Evolutionary conservation across 2,329 filamentous ascomycete species (phyloP).

Genomic region (Fusarium mundagurra): DNA sequence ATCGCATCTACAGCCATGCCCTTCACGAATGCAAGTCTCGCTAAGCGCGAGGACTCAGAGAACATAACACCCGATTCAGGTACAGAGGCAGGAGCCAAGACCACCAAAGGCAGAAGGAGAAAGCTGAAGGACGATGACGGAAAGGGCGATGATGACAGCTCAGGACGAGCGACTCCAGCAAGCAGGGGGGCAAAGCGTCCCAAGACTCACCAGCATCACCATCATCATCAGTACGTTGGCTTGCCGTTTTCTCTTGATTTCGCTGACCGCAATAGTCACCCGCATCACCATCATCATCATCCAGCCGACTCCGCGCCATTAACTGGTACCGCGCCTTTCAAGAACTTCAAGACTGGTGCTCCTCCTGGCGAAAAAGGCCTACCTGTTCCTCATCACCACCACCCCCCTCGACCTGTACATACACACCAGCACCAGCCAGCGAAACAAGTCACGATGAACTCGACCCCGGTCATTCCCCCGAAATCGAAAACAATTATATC

Average conservation of each 20-base stretch:
- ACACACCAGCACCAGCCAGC: constrained; percentile 34
- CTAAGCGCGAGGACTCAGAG: constrained; percentile 64
- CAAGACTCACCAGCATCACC: constrained; percentile 74
- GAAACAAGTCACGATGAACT: constrained; percentile 38
- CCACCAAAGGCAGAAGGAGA: constrained; percentile 67
- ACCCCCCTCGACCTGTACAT: constrained; percentile 50
- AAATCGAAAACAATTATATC: constrained; percentile 74
- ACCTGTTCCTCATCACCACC: constrained; percentile 59
- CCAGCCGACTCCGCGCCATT: constrained; percentile 58
- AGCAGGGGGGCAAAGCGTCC: constrained; percentile 69
- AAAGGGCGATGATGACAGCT: constrained; percentile 72
- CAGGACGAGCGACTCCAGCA: constrained; percentile 69
- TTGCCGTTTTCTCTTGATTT: background rate
- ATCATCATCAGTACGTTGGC: constrained; percentile 71
- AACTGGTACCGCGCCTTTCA: constrained; percentile 56
- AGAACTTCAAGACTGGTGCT: constrained; percentile 59
- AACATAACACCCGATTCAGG: constrained; percentile 56
- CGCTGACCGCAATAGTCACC: constrained; percentile 50
- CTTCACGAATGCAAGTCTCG: constrained; percentile 56
- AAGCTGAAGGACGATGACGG: constrained; percentile 81
- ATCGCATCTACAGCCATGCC: constrained; percentile 55
- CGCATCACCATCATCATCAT: constrained; percentile 69
- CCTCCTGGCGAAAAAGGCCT: constrained; percentile 55
- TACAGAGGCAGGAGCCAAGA: constrained; percentile 53
- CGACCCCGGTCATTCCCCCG: constrained; percentile 54